These are phyloP conservation scores for Trametes meyenii DNA, from an alignment of 768 basidiomycete genomes.

Conservation along the genomic window DNA sequence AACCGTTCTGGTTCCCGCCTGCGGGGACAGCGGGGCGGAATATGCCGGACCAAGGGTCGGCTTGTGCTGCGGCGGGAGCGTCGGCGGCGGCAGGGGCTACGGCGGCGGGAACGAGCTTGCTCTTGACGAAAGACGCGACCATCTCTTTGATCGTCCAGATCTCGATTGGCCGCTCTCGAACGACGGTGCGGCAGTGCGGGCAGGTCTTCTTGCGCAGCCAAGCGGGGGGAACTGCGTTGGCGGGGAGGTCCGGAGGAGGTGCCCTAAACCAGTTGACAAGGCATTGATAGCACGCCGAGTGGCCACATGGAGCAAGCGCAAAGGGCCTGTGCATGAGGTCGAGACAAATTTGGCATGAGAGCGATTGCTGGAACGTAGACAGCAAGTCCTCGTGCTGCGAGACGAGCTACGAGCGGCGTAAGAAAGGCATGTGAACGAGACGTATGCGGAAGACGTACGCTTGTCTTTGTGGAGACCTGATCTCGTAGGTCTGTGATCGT, in stretches of 20 bases:
- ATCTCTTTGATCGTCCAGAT: slow-evolving; percentile 53
- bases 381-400: slow-evolving; percentile 55
- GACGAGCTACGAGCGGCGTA: slow-evolving; percentile 29
- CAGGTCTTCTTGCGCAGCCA: slow-evolving; percentile 44
- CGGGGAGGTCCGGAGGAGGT: slow-evolving; percentile 23
- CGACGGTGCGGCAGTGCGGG: slow-evolving; percentile 48
- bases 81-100: slow-evolving; percentile 29
- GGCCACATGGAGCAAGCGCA: slow-evolving; percentile 76
- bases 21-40: slow-evolving; percentile 42
- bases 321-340: slow-evolving; percentile 75
- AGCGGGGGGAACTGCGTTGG: slow-evolving; percentile 27
- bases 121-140: slow-evolving; percentile 51
- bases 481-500: slow-evolving; percentile 11
- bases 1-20: slow-evolving; percentile 2
- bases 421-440: not conserved
- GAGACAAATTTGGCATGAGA: slow-evolving; percentile 80
- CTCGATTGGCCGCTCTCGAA: slow-evolving; percentile 49
- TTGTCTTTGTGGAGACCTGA: slow-evolving; percentile 16
- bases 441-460: not conserved
- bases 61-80: slow-evolving; percentile 24
- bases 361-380: slow-evolving; percentile 57
- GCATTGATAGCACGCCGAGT: slow-evolving; percentile 70
- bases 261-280: slow-evolving; percentile 78
- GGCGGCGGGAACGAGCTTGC: slow-evolving; percentile 46
- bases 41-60: slow-evolving; percentile 69